phyloP scores from a whole-genome alignment of 306 rosid genomes.

The Inga leiocalycina region DNA sequence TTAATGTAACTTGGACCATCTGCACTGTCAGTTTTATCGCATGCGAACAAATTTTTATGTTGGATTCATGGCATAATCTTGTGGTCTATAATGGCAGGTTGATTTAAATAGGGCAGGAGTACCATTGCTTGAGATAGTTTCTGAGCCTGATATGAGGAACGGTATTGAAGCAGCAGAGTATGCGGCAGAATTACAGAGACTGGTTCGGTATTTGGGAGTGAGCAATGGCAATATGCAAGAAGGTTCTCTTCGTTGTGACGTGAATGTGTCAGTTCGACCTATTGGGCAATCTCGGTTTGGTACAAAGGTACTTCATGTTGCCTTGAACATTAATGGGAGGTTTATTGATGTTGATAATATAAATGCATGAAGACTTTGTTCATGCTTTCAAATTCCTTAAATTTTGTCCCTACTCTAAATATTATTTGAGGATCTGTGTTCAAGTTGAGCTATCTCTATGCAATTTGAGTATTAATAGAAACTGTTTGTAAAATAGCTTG shows the following conservation, averaged over 20 bases:
- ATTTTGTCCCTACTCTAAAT: slow-evolving; percentile 12
- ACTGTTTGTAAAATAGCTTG: too few relatives aligned
- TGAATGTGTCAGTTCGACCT: slow-evolving; percentile 88
- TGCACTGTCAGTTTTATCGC: background rate
- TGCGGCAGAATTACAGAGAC: slow-evolving; percentile 89
- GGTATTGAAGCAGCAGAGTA: slow-evolving; percentile 98
- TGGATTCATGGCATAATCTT: slow-evolving; percentile 8
- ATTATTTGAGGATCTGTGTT: background rate
- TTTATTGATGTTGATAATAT: slow-evolving; percentile 7
- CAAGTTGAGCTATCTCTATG: background rate
- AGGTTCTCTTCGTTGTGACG: slow-evolving; percentile 97
- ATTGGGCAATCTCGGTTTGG: slow-evolving; percentile 78
- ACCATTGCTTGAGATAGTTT: slow-evolving; percentile 96
- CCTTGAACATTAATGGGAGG: slow-evolving; percentile 6
- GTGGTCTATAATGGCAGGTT: slow-evolving; percentile 59
- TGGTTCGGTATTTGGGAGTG: slow-evolving; percentile 91
- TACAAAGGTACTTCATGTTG: slow-evolving; percentile 62
- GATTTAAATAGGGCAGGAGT: slow-evolving; percentile 98
- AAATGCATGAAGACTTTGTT: slow-evolving; percentile 15
- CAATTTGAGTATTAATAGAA: too few relatives aligned
- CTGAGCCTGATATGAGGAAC: slow-evolving; percentile 96
- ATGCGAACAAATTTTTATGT: background rate
- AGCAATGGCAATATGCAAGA: slow-evolving; percentile 99
- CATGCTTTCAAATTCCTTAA: background rate
- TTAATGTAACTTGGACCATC: background rate